phyloP scores from a whole-genome alignment of 495 filamentous ascomycete genomes.

The Tuber melanosporum region DNA sequence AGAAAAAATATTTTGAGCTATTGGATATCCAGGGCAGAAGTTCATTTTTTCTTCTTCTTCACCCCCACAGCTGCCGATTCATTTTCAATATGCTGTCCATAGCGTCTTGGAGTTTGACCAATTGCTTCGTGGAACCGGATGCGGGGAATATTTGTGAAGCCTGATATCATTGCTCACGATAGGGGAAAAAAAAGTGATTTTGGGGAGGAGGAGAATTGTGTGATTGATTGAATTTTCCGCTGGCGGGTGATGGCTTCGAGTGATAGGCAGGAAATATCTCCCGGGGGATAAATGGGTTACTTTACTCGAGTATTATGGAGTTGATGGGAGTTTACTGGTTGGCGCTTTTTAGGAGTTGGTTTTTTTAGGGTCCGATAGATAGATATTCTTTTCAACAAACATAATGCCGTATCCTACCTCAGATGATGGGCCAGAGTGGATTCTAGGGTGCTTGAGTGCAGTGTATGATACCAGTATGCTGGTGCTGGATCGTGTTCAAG shows the following conservation, averaged over 20 bases:
- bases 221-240: not conserved
- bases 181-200: not conserved
- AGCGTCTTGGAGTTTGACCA: not conserved
- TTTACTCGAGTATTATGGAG: not conserved
- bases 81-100: not conserved
- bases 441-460: not conserved
- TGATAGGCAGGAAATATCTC: not conserved
- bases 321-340: not conserved
- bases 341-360: not conserved
- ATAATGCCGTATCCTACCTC: not conserved
- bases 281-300: not conserved
- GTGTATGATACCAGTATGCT: not conserved
- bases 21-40: not conserved
- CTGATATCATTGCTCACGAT: not conserved
- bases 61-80: not conserved
- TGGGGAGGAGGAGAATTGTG: not conserved
- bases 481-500: not conserved
- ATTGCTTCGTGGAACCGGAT: not conserved
- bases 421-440: not conserved
- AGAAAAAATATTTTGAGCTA: not conserved
- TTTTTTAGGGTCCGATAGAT: not conserved
- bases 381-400: not conserved
- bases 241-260: not conserved
- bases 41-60: not conserved
- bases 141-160: not conserved